Percentiles rank a stretch among this genome's conserved stretches.
phyloP scores from a whole-genome alignment of 208 protist genomes.

The Acanthamoeba royreba region DNA sequence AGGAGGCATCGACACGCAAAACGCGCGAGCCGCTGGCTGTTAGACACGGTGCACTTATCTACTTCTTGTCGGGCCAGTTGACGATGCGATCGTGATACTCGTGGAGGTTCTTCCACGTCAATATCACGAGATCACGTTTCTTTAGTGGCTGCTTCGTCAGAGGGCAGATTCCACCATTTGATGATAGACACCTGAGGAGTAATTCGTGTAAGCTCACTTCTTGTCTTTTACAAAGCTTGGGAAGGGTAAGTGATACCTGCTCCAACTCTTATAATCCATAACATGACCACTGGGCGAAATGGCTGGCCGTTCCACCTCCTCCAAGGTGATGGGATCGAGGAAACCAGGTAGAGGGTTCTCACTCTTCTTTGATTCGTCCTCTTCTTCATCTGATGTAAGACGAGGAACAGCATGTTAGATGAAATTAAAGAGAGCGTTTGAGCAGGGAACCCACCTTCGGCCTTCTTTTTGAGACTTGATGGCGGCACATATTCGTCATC shows the following conservation, averaged over 20 bases:
- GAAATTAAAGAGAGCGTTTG: background rate
- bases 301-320: conserved; percentile 64
- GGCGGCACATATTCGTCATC: conserved; percentile 55
- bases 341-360: conserved; percentile 69
- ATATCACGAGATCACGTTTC: conserved; percentile 64
- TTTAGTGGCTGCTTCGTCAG: conserved; percentile 66
- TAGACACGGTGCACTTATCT: too few species aligned
- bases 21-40: too few species aligned
- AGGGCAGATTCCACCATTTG: conserved; percentile 53
- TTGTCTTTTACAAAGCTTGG: background rate
- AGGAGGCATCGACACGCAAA: too few species aligned
- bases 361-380: background rate
- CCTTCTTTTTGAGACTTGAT: conserved; percentile 13
- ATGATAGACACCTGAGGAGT: conserved; percentile 32
- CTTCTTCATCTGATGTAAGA: conserved; percentile 24
- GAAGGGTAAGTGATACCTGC: background rate
- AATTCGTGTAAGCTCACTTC: too few species aligned
- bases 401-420: background rate
- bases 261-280: conserved; percentile 54
- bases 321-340: conserved; percentile 72
- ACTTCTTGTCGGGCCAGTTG: conserved; percentile 28
- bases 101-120: conserved; percentile 75
- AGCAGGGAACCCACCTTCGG: background rate
- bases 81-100: conserved; percentile 60
- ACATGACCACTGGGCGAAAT: conserved; percentile 75